Evolutionary conservation across 352 stramenopile genomes (phyloP).

Genomic region (Phytophthora tubulina): DNA sequence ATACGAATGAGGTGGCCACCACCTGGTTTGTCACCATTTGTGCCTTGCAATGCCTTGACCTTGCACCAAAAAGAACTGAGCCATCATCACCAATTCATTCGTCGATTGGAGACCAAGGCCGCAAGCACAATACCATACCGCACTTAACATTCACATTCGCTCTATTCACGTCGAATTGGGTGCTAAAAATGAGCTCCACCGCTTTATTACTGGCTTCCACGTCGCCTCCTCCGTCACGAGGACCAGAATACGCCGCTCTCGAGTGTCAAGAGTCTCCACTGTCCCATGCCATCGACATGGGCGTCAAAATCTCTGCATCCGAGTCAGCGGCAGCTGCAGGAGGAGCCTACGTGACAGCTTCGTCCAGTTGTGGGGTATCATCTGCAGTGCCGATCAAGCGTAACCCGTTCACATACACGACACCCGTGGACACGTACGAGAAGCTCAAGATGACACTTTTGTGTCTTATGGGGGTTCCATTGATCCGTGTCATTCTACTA

Average conservation of each 20-base stretch:
- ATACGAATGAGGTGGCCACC: slow-evolving; percentile 1
- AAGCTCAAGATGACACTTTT: slow-evolving; percentile 62
- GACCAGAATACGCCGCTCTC: slow-evolving; percentile 28
- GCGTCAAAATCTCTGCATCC: slow-evolving; percentile 32
- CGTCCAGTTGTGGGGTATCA: slow-evolving; percentile 24
- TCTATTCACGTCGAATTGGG: slow-evolving; percentile 23
- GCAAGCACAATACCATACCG: neutral
- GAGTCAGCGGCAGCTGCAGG: slow-evolving; percentile 25
- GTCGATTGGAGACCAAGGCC: slow-evolving; percentile 16
- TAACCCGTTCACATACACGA: slow-evolving; percentile 75
- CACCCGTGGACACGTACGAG: slow-evolving; percentile 67
- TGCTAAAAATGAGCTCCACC: slow-evolving; percentile 43
- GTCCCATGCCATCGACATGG: slow-evolving; percentile 35
- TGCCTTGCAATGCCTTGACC: neutral
- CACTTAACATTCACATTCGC: neutral
- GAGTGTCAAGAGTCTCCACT: slow-evolving; percentile 24
- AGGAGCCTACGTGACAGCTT: slow-evolving; percentile 37
- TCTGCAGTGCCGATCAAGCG: slow-evolving; percentile 12
- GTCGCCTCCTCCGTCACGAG: slow-evolving; percentile 31
- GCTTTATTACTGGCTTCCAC: slow-evolving; percentile 32
- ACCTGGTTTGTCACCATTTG: neutral
- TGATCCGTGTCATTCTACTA: slow-evolving; percentile 62
- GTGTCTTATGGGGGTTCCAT: slow-evolving; percentile 65
- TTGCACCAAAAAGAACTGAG: neutral
- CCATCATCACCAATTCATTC: slow-evolving; percentile 34